Conservation (phyloP, 2,329 filamentous ascomycete genomes). For the Beauveria caledonica region DNA sequence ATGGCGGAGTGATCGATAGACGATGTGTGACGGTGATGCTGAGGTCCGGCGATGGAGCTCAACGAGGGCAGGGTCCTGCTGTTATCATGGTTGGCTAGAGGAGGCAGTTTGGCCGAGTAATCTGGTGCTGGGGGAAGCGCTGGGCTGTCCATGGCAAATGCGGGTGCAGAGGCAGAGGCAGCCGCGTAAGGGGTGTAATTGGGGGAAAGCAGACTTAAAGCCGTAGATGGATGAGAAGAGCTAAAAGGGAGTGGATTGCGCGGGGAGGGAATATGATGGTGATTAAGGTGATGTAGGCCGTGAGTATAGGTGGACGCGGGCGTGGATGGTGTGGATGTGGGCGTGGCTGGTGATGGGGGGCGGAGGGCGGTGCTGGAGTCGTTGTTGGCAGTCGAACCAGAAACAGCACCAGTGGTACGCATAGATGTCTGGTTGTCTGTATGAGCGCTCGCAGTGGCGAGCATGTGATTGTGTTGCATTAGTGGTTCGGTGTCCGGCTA, state of each 20-base stretch:
- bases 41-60: slow-evolving; percentile 26
- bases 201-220: slow-evolving; percentile 3
- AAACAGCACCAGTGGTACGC: neutral
- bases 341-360: neutral
- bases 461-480: slow-evolving; percentile 19
- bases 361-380: neutral
- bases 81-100: slow-evolving; percentile 19
- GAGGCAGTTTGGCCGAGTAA: slow-evolving; percentile 19
- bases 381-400: neutral
- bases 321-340: neutral
- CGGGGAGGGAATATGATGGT: slow-evolving; percentile 11
- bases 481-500: neutral
- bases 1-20: slow-evolving; percentile 8
- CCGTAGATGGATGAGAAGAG: neutral
- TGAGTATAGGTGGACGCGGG: slow-evolving; percentile 14
- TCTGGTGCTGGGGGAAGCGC: slow-evolving; percentile 16
- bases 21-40: slow-evolving; percentile 17
- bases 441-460: slow-evolving; percentile 13
- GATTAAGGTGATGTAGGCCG: slow-evolving; percentile 14
- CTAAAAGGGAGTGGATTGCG: slow-evolving; percentile 17
- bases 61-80: slow-evolving; percentile 28
- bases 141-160: slow-evolving; percentile 2
- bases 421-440: neutral
- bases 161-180: neutral
- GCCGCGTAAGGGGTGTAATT: neutral